A percentile compares a stretch with the other conserved stretches of the same genome.
Conservation (phyloP, 192 early-diverging fungal genomes). For the Glomus cerebriforme region DNA sequence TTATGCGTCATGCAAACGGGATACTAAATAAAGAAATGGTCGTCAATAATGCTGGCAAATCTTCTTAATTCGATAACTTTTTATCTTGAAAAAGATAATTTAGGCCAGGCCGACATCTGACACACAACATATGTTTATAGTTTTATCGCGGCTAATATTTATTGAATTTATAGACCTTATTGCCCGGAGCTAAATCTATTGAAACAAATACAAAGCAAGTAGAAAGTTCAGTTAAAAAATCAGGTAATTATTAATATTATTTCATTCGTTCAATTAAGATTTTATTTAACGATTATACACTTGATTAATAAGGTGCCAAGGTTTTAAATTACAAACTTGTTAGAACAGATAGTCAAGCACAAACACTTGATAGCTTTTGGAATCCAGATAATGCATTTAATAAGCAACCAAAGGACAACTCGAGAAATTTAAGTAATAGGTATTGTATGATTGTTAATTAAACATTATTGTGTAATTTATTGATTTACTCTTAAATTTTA, state of each 20-base stretch:
- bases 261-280: not conserved
- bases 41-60: too few relatives aligned
- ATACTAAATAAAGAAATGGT: too few relatives aligned
- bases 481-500: not conserved
- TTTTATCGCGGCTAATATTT: not conserved
- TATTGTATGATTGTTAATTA: too few relatives aligned
- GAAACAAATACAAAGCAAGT: not conserved
- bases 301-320: not conserved
- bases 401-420: not conserved
- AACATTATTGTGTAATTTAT: too few relatives aligned
- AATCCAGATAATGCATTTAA: not conserved
- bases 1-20: too few relatives aligned
- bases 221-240: conserved; percentile 7
- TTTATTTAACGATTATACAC: not conserved
- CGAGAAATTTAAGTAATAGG: not conserved
- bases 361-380: conserved; percentile 66
- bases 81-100: too few relatives aligned
- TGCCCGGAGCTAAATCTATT: conserved; percentile 37
- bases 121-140: not conserved
- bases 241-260: not conserved
- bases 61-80: too few relatives aligned
- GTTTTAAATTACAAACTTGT: conserved; percentile 72
- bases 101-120: too few relatives aligned
- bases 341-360: conserved; percentile 80
- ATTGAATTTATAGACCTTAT: conserved; percentile 30